phyloP scores from a whole-genome alignment of 1,284 basidiomycete species.

The Cutaneotrichosporon cyanovorans region DNA sequence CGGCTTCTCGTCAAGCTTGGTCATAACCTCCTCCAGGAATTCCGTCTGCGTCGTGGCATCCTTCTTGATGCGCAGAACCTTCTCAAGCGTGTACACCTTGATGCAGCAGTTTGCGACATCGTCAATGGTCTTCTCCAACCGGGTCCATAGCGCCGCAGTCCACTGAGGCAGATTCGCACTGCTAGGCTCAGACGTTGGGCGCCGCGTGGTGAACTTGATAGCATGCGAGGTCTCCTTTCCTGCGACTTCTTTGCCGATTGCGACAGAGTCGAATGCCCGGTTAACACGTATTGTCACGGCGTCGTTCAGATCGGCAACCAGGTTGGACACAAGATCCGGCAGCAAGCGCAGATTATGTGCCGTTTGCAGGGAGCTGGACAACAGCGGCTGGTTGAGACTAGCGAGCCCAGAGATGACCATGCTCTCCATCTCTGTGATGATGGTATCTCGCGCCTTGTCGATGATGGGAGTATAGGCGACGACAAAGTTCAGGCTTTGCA shows the following conservation, averaged over 20 bases:
- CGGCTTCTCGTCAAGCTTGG: slow-evolving; percentile 81
- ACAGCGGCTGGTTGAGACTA: slow-evolving; percentile 70
- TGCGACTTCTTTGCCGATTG: slow-evolving; percentile 72
- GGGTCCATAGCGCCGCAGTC: slow-evolving; percentile 68
- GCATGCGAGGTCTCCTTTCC: slow-evolving; percentile 48
- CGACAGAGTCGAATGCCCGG: slow-evolving; percentile 73
- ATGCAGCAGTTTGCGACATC: slow-evolving; percentile 86
- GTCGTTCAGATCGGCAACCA: slow-evolving; percentile 72
- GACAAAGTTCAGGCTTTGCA: slow-evolving; percentile 65
- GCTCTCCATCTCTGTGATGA: slow-evolving; percentile 75
- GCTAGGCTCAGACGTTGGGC: slow-evolving; percentile 70
- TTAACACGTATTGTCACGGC: slow-evolving; percentile 73
- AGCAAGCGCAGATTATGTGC: slow-evolving; percentile 84
- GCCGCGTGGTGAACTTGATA: slow-evolving; percentile 43
- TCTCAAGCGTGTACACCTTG: slow-evolving; percentile 91
- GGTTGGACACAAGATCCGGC: slow-evolving; percentile 69
- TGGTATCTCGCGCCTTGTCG: slow-evolving; percentile 58
- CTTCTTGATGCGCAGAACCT: slow-evolving; percentile 80
- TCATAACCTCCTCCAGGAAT: slow-evolving; percentile 87
- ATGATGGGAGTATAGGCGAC: slow-evolving; percentile 63
- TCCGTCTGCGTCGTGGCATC: slow-evolving; percentile 66
- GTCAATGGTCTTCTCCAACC: slow-evolving; percentile 73
- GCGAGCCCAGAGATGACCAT: slow-evolving; percentile 73
- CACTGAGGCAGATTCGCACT: slow-evolving; percentile 73
- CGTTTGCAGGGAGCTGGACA: slow-evolving; percentile 87